Base-by-base conservation (phyloP, 2,329 filamentous ascomycete species). In the Clarireedia paspali region DNA sequence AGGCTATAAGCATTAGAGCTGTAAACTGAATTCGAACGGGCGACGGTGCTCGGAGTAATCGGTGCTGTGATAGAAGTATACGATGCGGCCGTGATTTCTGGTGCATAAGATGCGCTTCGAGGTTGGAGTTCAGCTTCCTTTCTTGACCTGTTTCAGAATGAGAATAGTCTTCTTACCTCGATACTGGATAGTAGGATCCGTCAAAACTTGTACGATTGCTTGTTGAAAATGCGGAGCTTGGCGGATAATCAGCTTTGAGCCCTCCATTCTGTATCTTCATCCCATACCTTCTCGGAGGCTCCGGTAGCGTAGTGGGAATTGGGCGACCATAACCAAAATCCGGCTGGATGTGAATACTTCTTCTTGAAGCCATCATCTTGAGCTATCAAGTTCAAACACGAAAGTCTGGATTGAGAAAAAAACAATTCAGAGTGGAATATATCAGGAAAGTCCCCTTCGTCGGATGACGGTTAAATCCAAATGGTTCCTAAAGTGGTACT, bases 341-440 rank as follows among this genome's bases (percentile, higher is more conserved):
- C 53, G 65, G 65, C 59, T 68, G 67, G 55, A 66, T 60, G 55
- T 62, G 62, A 53, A 63, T 53, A 57, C 63, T 68, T 59, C 67
- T 64, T 67, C 66, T 67, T 55, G 66, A 61, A 40, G 67, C 63
- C 65, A 68, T 68, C 60, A 66, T 68, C 36, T 55, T 55, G 46
- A 55, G 26, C 40, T 20, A 9, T 36, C 46, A 24, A 36, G 46
- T 44, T 23, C 14, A 44, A 23, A 42, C 34, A 23, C 24, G 17
- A 50, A 24, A 44, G 42, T 47, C 40, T 38, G 39, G 52, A 42
- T 50, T 48, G 52, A 54, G 26, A 49, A 23, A 27, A 49, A 34
- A 23, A 54, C 45, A 42, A 44, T 49, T 20, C 14, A 14, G 49
- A 24, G 36, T 12, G 24, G 34, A 17, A 44, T 42, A 17, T 17